Evolutionary conservation across 305 asterid genomes (phyloP), one percentile per base, ranked within the genome.

Genomic region (Petunia hybrid): DNA sequence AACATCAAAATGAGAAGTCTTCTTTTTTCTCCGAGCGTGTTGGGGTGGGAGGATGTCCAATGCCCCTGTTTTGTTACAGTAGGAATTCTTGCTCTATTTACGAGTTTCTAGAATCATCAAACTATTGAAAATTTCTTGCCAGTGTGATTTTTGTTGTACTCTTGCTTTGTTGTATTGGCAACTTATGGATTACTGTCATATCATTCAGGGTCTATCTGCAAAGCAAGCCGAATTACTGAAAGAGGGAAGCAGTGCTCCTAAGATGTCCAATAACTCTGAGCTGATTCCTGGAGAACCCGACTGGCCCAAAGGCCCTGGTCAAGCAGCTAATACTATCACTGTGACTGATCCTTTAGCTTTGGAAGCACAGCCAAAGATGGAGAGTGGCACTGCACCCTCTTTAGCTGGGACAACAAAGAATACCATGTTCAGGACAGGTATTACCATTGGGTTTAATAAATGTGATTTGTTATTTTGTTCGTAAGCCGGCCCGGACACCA

Each of bases 221-320:
- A 94, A 90, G 92, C 93, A 90, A 83, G 83, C 92, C 78, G 97
- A 94, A 86, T 83, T 83, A 83, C 87, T 66, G 60, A 92, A 81
- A 86, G 97, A 93, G 80, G 90, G 88, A 83, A 80, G 76, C 81
- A 88, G 73, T 87, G 81, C 85, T 62, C 95, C 91, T 82, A 92
- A 91, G 84, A 83, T 73, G 78, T 80, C 85, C 77, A 83, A 68
- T 66, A 79, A 83, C 79, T 82, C 82, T 80, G 89, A 89, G 82
- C 89, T 87, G 82, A 87, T 78, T 82, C 82, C 91, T 85, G 90
- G 79, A 75, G 83, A 92, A 81, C 73, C 92, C 60, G 93, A 86
- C 41, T 76, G 86, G 87, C 86, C 85, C 42, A 91, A 89, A 84
- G 90, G 89, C 82, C 83, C 94, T 80, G 90, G 87, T 87, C 94